Conservation (phyloP, 768 basidiomycete genomes). For the Infundibulicybe gibba region DNA sequence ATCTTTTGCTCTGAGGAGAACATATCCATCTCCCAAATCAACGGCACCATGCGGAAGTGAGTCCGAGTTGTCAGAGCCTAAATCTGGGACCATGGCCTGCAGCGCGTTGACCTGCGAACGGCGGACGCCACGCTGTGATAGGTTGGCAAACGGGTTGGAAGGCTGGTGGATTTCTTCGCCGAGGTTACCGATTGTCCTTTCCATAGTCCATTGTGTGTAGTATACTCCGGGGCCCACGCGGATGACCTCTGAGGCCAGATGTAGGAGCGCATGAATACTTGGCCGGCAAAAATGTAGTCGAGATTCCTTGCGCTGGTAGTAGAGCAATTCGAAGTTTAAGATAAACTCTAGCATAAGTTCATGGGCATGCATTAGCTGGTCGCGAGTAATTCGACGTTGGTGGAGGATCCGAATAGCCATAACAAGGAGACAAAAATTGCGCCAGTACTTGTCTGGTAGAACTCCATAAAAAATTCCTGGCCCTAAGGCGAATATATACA, state of each 20-base stretch:
- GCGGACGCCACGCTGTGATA: constrained; percentile 17
- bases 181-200: constrained; percentile 22
- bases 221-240: constrained; percentile 15
- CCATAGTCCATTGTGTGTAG: constrained; percentile 25
- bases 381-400: constrained; percentile 6
- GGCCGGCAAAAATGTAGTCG: constrained; percentile 26
- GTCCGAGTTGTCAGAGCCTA: background rate
- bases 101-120: constrained; percentile 13
- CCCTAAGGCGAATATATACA: constrained; percentile 17
- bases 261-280: constrained; percentile 20
- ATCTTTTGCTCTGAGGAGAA: background rate
- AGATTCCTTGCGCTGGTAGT: background rate
- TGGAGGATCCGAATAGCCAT: constrained; percentile 2
- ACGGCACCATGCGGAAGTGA: constrained; percentile 1
- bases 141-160: constrained; percentile 18
- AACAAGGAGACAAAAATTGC: constrained; percentile 9
- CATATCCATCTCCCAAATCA: constrained; percentile 3
- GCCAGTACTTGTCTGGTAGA: constrained; percentile 9
- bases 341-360: background rate
- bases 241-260: constrained; percentile 17
- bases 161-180: constrained; percentile 19
- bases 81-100: constrained; percentile 9
- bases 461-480: constrained; percentile 11
- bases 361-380: constrained; percentile 4
- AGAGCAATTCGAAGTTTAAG: background rate